Evolutionary conservation across 805 yeast species (phyloP), one percentile per base, ranked within the genome.

Genomic region (Wickerhamiella occidentalis): DNA sequence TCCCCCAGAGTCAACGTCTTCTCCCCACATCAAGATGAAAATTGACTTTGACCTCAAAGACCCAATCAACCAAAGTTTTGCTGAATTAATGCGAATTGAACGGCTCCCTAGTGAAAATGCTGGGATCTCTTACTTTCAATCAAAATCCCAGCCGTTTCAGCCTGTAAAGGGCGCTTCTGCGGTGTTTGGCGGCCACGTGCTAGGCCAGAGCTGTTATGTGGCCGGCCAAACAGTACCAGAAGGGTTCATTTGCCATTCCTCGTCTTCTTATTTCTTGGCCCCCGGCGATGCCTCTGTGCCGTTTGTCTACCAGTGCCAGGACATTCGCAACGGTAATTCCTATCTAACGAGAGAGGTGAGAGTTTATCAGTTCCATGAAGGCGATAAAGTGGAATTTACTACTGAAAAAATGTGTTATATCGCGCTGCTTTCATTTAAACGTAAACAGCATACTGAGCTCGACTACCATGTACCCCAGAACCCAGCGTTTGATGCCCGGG

Each of bases 171-270:
- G 59, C 30, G 37, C 40, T 33, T 57, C 57, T 6, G 60, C 59
- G 6, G 61, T 53, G 19, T 60, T 59, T 53, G 62, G 61, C 15
- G 64, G 64, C 28, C 64, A 61, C 45, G 62, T 61, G 3, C 51
- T 60, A 15, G 64, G 56, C 12, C 64, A 61, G 43, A 51, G 56
- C 6, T 55, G 55, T 4, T 47, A 49, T 9, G 62, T 55, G 5
- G 64, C 58, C 2, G 51, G 58, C 9, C 40, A 41, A 30, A 61
- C 64, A 1, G 56, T 55, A 11, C 55, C 51, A n/a, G 41, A 41
- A 9, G 48, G 45, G 12, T 54, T 47, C 26, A 50, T 56, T 11
- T 51, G 58, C 47, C 61, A 59, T 38, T 55, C 58, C 51, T 49
- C 54, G 29, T 59, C 57, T 40, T 60, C 62, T 9, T 55, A 60